Percentiles rank a stretch among this genome's conserved stretches.
Evolutionary conservation across 225 moss, liverwort and hornwort species (phyloP).

Genomic region (Takakia lepidozioides): DNA sequence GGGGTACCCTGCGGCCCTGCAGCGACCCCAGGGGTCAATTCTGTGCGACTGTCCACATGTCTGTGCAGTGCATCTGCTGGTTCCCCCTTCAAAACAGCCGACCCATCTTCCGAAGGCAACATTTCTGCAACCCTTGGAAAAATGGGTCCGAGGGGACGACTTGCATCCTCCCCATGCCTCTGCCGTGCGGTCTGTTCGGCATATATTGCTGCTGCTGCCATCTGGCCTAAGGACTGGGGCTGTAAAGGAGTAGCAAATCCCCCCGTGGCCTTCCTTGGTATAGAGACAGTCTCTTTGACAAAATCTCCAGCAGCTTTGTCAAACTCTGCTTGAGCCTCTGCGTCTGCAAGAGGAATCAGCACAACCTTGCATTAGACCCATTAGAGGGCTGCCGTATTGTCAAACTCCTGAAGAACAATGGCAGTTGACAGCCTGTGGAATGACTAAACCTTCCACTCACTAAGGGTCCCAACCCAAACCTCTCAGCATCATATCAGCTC

Average conservation of each 20-base stretch:
- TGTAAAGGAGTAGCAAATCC: slow-evolving; percentile 18
- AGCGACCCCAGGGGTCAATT: too few species aligned
- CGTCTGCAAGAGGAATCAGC: slow-evolving; percentile 5
- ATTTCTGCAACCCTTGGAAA: slow-evolving; percentile 18
- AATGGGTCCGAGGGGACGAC: slow-evolving; percentile 17
- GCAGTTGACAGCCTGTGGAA: too few species aligned
- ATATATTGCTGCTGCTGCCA: slow-evolving; percentile 32
- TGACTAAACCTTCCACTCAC: too few species aligned
- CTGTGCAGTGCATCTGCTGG: neutral
- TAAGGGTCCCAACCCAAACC: too few species aligned
- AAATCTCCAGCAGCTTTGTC: slow-evolving; percentile 23
- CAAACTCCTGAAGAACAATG: neutral
- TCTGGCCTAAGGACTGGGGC: slow-evolving; percentile 20
- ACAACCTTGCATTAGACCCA: neutral
- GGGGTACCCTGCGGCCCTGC: too few species aligned
- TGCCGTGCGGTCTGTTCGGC: slow-evolving; percentile 15
- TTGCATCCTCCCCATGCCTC: slow-evolving; percentile 8
- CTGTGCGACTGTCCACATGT: too few species aligned
- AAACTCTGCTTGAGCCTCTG: slow-evolving; percentile 22
- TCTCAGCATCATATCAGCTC: too few species aligned
- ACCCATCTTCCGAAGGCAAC: slow-evolving; percentile 6
- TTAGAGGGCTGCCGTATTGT: neutral
- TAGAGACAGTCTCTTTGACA: slow-evolving; percentile 6
- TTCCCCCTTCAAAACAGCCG: slow-evolving; percentile 2
- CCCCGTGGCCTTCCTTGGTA: slow-evolving; percentile 11